Evolutionary conservation across 805 yeast species (phyloP).

Genomic region (Grigorovia jiainica): DNA sequence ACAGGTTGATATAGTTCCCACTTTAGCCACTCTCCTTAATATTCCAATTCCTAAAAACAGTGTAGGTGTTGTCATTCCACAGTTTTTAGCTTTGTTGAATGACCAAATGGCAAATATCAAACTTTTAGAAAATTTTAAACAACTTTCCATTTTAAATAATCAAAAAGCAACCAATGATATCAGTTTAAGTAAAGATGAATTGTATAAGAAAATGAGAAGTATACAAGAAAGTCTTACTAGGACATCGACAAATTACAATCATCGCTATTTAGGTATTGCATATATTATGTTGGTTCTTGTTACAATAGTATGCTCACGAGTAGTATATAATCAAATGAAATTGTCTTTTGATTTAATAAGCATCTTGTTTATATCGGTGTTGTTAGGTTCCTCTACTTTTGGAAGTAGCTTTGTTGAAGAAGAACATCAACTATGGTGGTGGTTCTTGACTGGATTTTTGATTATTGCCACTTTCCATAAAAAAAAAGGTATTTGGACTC

Average conservation of each 20-base stretch:
- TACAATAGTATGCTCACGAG: slow-evolving; percentile 5
- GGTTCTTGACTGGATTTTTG: slow-evolving; percentile 38
- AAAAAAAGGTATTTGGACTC: slow-evolving; percentile 1
- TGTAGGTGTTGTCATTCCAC: slow-evolving; percentile 60
- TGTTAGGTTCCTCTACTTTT: slow-evolving; percentile 51
- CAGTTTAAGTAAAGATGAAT: slow-evolving; percentile 6
- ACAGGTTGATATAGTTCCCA: slow-evolving; percentile 93
- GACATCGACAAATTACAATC: slow-evolving; percentile 66
- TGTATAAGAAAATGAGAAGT: slow-evolving; percentile 32
- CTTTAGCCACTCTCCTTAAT: slow-evolving; percentile 69
- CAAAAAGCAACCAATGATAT: neutral
- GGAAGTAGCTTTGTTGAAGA: slow-evolving; percentile 91
- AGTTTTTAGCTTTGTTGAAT: slow-evolving; percentile 46
- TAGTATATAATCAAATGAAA: neutral
- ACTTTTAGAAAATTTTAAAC: slow-evolving; percentile 45
- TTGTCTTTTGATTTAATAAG: slow-evolving; percentile 2
- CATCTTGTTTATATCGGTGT: slow-evolving; percentile 22
- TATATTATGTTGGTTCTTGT: slow-evolving; percentile 14
- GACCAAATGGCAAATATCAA: slow-evolving; percentile 26
- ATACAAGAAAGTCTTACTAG: slow-evolving; percentile 45
- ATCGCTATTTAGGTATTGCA: slow-evolving; percentile 35
- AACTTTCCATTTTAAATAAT: slow-evolving; percentile 19
- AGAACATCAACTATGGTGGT: slow-evolving; percentile 96
- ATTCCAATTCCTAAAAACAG: slow-evolving; percentile 87
- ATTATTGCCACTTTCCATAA: neutral